These are phyloP conservation scores for Epichloe aotearoae DNA, from an alignment of 2,329 filamentous ascomycete genomes.

Conservation along the genomic window DNA sequence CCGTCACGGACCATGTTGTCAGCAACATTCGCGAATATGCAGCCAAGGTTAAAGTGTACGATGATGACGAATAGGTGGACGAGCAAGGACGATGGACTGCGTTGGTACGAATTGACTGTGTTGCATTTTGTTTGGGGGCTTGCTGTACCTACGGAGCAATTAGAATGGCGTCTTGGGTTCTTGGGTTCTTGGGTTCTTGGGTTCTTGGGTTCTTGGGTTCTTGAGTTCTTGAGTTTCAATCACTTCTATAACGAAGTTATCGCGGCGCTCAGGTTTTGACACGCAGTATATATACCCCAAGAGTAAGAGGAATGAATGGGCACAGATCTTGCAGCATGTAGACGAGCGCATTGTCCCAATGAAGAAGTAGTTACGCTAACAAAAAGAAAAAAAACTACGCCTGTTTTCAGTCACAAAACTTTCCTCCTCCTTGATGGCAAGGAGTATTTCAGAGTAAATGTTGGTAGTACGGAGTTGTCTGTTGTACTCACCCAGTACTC, in stretches of 20 bases:
- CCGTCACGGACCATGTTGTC: constrained; percentile 63
- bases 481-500: no score
- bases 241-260: not conserved
- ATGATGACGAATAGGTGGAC: constrained; percentile 32
- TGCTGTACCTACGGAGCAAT: not conserved
- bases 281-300: not conserved
- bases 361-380: not conserved
- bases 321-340: not conserved
- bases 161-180: not conserved
- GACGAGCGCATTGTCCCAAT: not conserved
- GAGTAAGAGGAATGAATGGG: not conserved
- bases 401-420: no score
- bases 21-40: constrained; percentile 77
- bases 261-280: not conserved
- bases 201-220: not conserved
- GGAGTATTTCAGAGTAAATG: no score
- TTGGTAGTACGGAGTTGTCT: not conserved
- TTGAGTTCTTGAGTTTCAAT: not conserved
- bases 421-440: not conserved
- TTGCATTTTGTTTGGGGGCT: not conserved
- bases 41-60: constrained; percentile 68
- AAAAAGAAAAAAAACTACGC: no score
- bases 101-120: not conserved
- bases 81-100: not conserved
- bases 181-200: not conserved